Percentiles rank a stretch among this genome's conserved stretches.
phyloP scores from a whole-genome alignment of 352 stramenopile species.

The Elongisporangium senticosum region DNA sequence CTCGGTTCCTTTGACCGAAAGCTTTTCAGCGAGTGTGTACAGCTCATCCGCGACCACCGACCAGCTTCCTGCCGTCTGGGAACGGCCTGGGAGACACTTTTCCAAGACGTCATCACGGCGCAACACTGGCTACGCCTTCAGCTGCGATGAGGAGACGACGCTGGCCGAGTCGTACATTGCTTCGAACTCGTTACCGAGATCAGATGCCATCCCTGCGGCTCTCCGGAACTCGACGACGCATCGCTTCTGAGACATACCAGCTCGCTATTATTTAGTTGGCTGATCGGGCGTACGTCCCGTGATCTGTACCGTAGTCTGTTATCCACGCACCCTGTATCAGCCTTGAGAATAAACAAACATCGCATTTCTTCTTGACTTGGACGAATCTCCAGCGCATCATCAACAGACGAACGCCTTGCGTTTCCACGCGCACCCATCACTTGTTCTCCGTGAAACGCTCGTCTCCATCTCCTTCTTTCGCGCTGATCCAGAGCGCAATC shows the following conservation, averaged over 20 bases:
- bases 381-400: background rate
- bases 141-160: slow-evolving; percentile 79
- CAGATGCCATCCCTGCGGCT: slow-evolving; percentile 54
- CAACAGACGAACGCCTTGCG: background rate
- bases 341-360: background rate
- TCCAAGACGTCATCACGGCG: slow-evolving; percentile 26
- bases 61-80: slow-evolving; percentile 19
- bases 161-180: slow-evolving; percentile 81
- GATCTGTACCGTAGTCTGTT: background rate
- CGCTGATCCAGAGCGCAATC: background rate
- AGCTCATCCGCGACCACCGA: slow-evolving; percentile 47
- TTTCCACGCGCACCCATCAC: background rate
- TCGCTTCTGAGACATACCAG: background rate
- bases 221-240: slow-evolving; percentile 43
- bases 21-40: slow-evolving; percentile 63
- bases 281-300: background rate
- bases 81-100: slow-evolving; percentile 34
- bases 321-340: background rate
- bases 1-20: slow-evolving; percentile 29
- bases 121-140: slow-evolving; percentile 79
- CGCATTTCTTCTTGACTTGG: background rate
- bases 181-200: slow-evolving; percentile 66
- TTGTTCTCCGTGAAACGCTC: background rate
- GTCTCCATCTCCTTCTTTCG: background rate
- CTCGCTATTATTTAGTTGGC: background rate